Conservation (phyloP, 495 filamentous ascomycete genomes). For the Hypoxylon rickii region DNA sequence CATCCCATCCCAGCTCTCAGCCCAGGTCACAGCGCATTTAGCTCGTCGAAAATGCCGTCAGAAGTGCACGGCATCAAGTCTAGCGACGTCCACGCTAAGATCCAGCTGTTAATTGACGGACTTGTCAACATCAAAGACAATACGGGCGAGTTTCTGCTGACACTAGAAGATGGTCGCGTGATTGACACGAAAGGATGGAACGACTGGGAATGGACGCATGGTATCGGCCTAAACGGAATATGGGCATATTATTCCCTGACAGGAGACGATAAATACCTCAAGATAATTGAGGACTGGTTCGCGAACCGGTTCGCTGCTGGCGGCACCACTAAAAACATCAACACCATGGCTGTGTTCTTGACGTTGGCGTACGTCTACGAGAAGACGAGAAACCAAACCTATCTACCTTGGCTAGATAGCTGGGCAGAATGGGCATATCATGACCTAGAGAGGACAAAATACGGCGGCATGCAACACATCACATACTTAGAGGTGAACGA, state of each 20-base stretch:
- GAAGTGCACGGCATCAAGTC: constrained; percentile 46
- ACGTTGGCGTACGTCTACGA: constrained; percentile 75
- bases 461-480: constrained; percentile 75
- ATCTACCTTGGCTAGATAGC: constrained; percentile 69
- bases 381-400: constrained; percentile 62
- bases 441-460: constrained; percentile 67
- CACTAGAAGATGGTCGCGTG: constrained; percentile 67
- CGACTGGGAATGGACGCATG: constrained; percentile 83
- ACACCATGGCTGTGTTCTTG: constrained; percentile 75
- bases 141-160: constrained; percentile 69
- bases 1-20: too few relatives aligned
- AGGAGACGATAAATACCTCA: constrained; percentile 52
- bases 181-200: constrained; percentile 81
- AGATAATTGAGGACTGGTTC: constrained; percentile 72
- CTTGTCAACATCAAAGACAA: constrained; percentile 72
- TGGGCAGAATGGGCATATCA: constrained; percentile 81
- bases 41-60: constrained; percentile 42
- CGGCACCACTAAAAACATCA: constrained; percentile 79
- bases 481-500: constrained; percentile 68
- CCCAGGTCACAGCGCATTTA: background rate
- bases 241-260: constrained; percentile 76
- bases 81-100: constrained; percentile 56
- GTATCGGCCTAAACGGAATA: constrained; percentile 76
- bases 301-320: constrained; percentile 64
- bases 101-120: constrained; percentile 66